Conservation (phyloP, 192 early-diverging fungal genomes). For the Lobosporangium transversale region DNA sequence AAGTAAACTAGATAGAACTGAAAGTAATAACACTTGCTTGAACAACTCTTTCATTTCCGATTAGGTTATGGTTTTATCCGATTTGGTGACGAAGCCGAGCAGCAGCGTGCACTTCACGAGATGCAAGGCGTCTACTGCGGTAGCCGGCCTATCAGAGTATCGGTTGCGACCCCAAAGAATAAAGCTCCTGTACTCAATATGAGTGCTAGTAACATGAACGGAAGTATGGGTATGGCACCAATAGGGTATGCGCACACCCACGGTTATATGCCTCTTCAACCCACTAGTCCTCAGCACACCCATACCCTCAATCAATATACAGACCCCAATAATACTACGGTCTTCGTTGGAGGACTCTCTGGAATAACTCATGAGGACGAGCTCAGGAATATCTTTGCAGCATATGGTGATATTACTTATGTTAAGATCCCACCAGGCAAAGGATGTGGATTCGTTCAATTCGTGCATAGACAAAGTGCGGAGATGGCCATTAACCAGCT, state of each 20-base stretch:
- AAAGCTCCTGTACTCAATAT: slow-evolving; percentile 35
- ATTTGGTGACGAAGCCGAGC: slow-evolving; percentile 88
- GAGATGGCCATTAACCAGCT: slow-evolving; percentile 91
- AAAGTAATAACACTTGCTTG: too few species aligned
- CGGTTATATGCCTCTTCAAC: slow-evolving; percentile 31
- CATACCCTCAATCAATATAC: slow-evolving; percentile 55
- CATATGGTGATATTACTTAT: slow-evolving; percentile 92
- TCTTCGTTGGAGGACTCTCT: slow-evolving; percentile 96
- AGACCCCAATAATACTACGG: slow-evolving; percentile 95
- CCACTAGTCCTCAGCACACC: slow-evolving; percentile 36
- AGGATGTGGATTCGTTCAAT: slow-evolving; percentile 97
- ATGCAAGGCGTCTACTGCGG: slow-evolving; percentile 90
- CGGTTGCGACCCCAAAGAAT: slow-evolving; percentile 90
- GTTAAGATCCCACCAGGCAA: slow-evolving; percentile 95
- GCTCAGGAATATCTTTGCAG: slow-evolving; percentile 76
- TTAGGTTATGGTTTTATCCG: slow-evolving; percentile 94
- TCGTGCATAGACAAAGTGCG: slow-evolving; percentile 80
- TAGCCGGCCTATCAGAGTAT: slow-evolving; percentile 90
- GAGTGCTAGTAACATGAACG: slow-evolving; percentile 70
- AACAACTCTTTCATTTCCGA: too few species aligned
- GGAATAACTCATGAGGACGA: slow-evolving; percentile 86
- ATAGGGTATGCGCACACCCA: too few species aligned
- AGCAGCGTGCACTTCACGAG: slow-evolving; percentile 85
- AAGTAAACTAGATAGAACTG: background rate
- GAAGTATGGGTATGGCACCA: slow-evolving; percentile 36